These are phyloP conservation scores for Russula olivacea DNA, from an alignment of 768 basidiomycete genomes.

Conservation along the genomic window DNA sequence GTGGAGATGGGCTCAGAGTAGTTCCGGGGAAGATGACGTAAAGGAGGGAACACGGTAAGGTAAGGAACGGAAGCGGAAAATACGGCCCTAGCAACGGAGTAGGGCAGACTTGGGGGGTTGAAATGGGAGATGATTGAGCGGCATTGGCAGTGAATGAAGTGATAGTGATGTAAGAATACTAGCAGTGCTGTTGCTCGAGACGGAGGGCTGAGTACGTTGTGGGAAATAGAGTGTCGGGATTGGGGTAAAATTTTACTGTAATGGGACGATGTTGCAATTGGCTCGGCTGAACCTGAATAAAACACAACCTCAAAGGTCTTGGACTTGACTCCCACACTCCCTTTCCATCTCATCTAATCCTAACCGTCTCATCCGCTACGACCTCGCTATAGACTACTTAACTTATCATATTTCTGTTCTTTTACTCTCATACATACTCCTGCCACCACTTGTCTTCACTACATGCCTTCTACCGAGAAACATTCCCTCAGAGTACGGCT, in stretches of 20 bases:
- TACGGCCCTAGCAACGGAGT: not conserved
- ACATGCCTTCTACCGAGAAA: slow-evolving; percentile 19
- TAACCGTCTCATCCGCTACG: slow-evolving; percentile 4
- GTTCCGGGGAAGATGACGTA: not conserved
- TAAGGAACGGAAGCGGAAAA: not conserved
- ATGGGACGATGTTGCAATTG: slow-evolving; percentile 15
- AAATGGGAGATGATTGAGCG: not conserved
- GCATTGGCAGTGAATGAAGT: not conserved
- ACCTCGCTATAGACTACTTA: slow-evolving; percentile 5
- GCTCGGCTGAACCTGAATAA: not conserved
- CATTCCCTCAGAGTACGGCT: slow-evolving; percentile 15
- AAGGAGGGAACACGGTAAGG: not conserved
- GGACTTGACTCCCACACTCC: slow-evolving; percentile 1
- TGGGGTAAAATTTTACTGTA: not conserved
- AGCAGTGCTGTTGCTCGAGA: no score
- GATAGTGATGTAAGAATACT: not conserved
- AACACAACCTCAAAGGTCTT: not conserved
- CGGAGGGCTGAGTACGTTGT: not conserved
- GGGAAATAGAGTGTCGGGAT: not conserved
- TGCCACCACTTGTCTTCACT: not conserved
- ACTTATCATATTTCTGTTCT: slow-evolving; percentile 14
- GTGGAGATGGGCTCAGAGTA: not conserved
- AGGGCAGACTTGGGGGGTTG: not conserved
- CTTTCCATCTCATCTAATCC: slow-evolving; percentile 15
- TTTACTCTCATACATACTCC: slow-evolving; percentile 11